Percentiles rank a stretch among this genome's conserved stretches.
phyloP scores from a whole-genome alignment of 441 rosid species.

The Raphanus hybrid region DNA sequence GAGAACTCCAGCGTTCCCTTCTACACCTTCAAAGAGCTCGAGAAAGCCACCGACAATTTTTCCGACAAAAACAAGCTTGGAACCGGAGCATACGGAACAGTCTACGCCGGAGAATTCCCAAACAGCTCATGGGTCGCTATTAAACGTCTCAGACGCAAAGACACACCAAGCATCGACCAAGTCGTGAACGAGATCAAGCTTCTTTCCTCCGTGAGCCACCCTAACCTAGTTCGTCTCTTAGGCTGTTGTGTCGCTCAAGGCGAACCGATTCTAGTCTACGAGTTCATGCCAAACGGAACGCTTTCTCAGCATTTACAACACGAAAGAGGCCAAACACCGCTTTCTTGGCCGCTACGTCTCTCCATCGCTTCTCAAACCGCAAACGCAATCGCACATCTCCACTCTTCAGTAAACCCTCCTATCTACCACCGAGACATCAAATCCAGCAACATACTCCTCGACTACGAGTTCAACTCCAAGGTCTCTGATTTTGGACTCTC shows the following conservation, averaged over 20 bases:
- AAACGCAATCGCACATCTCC: constrained; percentile 82
- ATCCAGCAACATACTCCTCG: constrained; percentile 89
- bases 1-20: constrained; percentile 80
- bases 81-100: constrained; percentile 93
- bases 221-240: constrained; percentile 66
- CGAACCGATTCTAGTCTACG: constrained; percentile 78
- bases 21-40: constrained; percentile 74
- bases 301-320: constrained; percentile 78
- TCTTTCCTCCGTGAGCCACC: constrained; percentile 66
- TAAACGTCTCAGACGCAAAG: constrained; percentile 71
- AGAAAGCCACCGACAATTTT: constrained; percentile 74
- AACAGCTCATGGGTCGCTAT: constrained; percentile 71
- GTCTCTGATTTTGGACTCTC: constrained; percentile 97
- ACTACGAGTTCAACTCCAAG: constrained; percentile 65
- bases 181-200: constrained; percentile 78
- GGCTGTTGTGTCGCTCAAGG: constrained; percentile 68
- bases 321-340: constrained; percentile 60
- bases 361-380: constrained; percentile 87
- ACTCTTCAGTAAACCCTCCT: constrained; percentile 83
- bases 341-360: constrained; percentile 80
- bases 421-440: constrained; percentile 90
- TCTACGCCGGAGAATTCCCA: constrained; percentile 82
- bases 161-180: constrained; percentile 73
- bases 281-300: constrained; percentile 91
- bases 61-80: constrained; percentile 76